Conservation (phyloP, 345 rosid species). For the Isatis tinctoria region DNA sequence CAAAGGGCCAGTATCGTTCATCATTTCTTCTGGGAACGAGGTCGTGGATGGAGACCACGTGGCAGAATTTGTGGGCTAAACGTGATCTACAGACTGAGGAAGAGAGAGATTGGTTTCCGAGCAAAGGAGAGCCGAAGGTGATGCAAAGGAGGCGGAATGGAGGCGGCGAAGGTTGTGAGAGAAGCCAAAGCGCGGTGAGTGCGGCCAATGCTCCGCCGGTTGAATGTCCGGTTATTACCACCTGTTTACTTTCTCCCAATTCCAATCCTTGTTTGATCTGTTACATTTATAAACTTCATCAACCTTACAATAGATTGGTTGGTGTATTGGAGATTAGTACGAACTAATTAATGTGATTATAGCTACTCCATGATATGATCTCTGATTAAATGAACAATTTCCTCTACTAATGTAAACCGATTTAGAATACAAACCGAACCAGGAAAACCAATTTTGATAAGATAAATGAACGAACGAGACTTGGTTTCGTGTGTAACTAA, state of each 20-base stretch:
- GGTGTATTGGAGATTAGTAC: neutral
- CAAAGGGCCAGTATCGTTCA: constrained; percentile 58
- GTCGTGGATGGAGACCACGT: constrained; percentile 58
- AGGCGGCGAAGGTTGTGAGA: constrained; percentile 38
- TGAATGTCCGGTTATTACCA: constrained; percentile 80
- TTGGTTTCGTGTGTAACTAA: too few relatives aligned
- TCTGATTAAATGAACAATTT: neutral
- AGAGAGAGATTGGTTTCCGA: constrained; percentile 60
- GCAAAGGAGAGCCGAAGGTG: constrained; percentile 82
- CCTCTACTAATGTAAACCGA: neutral
- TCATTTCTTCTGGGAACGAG: constrained; percentile 39
- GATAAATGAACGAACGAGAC: neutral
- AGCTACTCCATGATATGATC: neutral
- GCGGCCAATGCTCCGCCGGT: constrained; percentile 77
- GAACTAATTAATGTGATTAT: neutral
- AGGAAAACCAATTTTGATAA: neutral
- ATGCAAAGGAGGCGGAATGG: constrained; percentile 47
- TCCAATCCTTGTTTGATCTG: constrained; percentile 17
- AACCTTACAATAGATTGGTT: neutral
- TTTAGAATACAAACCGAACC: neutral
- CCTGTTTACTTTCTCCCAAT: constrained; percentile 32
- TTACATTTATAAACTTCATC: neutral
- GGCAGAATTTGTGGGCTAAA: constrained; percentile 71
- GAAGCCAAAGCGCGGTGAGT: constrained; percentile 75
- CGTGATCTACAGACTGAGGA: constrained; percentile 50